These are phyloP conservation scores for Cladosporium austrohemisphaericum DNA, from an alignment of 2,329 filamentous ascomycete species.

Conservation along the genomic window DNA sequence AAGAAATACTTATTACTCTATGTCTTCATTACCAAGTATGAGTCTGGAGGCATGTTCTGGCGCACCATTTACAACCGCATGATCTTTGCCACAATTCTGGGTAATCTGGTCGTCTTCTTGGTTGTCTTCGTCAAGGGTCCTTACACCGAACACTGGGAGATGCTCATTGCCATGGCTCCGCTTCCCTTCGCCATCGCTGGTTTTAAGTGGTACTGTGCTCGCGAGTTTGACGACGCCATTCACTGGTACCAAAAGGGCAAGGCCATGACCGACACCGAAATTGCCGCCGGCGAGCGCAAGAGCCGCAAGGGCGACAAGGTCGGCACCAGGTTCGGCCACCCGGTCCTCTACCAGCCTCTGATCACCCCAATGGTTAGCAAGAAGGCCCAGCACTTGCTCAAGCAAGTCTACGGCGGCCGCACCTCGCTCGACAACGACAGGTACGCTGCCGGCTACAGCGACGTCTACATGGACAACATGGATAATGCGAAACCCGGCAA, in stretches of 20 bases:
- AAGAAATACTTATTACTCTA: slow-evolving; percentile 94
- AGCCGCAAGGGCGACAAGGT: slow-evolving; percentile 59
- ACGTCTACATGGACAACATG: slow-evolving; percentile 84
- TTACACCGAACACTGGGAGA: slow-evolving; percentile 44
- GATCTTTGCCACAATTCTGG: slow-evolving; percentile 73
- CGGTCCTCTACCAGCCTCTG: slow-evolving; percentile 80
- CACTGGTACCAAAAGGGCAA: slow-evolving; percentile 73
- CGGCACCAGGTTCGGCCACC: slow-evolving; percentile 80
- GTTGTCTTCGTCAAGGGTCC: slow-evolving; percentile 58
- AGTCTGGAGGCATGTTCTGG: slow-evolving; percentile 93
- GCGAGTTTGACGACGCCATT: slow-evolving; percentile 71
- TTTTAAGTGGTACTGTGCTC: slow-evolving; percentile 84
- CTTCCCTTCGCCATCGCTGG: slow-evolving; percentile 71
- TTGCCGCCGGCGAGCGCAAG: slow-evolving; percentile 37
- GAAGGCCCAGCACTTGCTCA: slow-evolving; percentile 80
- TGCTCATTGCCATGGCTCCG: slow-evolving; percentile 65
- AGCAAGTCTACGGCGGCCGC: slow-evolving; percentile 80
- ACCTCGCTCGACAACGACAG: slow-evolving; percentile 60
- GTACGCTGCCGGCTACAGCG: slow-evolving; percentile 69
- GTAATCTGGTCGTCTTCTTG: slow-evolving; percentile 74
- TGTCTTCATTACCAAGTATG: slow-evolving; percentile 93
- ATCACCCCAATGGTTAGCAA: slow-evolving; percentile 95
- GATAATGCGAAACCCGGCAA: slow-evolving; percentile 56
- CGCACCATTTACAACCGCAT: slow-evolving; percentile 88
- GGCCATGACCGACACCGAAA: slow-evolving; percentile 41